A percentile compares a stretch with the other conserved stretches of the same genome.
Conservation (phyloP, 345 rosid genomes). For the Pistacia vera region DNA sequence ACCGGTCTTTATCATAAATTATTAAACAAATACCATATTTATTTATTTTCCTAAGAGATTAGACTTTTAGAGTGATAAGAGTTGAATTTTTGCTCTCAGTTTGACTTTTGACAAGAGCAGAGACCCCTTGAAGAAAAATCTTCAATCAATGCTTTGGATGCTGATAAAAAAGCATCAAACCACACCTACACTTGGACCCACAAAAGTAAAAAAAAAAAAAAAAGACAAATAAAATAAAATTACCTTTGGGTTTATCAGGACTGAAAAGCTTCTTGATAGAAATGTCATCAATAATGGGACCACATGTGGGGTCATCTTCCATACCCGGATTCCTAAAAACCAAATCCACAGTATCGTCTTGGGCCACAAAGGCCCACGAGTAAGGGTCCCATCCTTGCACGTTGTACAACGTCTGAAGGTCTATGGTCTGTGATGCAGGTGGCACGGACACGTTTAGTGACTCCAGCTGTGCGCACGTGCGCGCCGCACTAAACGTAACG, state of each 20-base stretch:
- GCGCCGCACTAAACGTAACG: conserved; percentile 95
- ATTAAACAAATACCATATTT: too few relatives aligned
- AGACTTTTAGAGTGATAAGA: neutral
- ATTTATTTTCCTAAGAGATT: too few relatives aligned
- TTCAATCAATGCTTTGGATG: neutral
- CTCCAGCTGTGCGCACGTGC: conserved; percentile 98
- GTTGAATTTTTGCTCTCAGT: neutral
- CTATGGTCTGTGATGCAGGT: conserved; percentile 75
- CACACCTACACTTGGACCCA: neutral
- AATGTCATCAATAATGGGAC: conserved; percentile 89
- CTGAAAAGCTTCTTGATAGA: conserved; percentile 85
- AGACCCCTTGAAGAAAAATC: neutral
- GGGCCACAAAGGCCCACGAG: conserved; percentile 86
- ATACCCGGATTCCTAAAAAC: conserved; percentile 86
- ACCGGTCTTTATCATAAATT: too few relatives aligned
- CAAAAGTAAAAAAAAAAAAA: neutral
- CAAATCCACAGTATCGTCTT: conserved; percentile 51
- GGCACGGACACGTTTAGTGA: conserved; percentile 87
- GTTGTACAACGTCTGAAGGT: conserved; percentile 87
- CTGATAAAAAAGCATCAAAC: neutral
- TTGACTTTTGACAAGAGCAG: neutral
- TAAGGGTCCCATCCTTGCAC: conserved; percentile 99
- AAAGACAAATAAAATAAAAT: neutral
- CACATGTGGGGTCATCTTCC: conserved; percentile 99
- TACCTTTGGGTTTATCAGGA: conserved; percentile 84